Evolutionary conservation across 257 asterid genomes (phyloP).

Genomic region (Eucommia ulmoides): DNA sequence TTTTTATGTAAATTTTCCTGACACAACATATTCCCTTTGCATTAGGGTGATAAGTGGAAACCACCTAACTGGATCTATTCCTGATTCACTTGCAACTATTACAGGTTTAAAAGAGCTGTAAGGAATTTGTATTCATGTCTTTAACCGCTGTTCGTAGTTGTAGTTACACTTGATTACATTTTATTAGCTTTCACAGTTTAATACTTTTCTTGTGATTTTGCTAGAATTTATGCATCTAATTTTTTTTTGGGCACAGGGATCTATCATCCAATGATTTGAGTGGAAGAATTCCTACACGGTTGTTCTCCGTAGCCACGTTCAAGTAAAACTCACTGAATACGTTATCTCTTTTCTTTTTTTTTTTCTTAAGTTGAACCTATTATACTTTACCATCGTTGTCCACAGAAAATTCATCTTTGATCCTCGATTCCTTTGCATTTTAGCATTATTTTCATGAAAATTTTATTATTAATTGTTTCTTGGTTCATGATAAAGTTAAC

Average conservation of each 20-base stretch:
- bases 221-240: not conserved
- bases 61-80: slow-evolving; percentile 43
- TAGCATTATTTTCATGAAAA: too few species aligned
- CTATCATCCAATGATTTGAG: slow-evolving; percentile 63
- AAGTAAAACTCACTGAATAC: slow-evolving; percentile 33
- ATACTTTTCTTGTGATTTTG: not conserved
- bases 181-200: not conserved
- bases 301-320: slow-evolving; percentile 50
- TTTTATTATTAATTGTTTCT: too few species aligned
- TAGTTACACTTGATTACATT: not conserved
- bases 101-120: slow-evolving; percentile 47
- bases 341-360: not conserved
- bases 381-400: too few species aligned
- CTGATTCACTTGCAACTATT: slow-evolving; percentile 43
- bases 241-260: slow-evolving; percentile 38
- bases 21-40: slow-evolving; percentile 1
- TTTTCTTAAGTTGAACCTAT: too few species aligned
- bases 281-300: slow-evolving; percentile 51
- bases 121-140: slow-evolving; percentile 15
- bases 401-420: not conserved
- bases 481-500: too few species aligned
- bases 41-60: slow-evolving; percentile 55
- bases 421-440: not conserved
- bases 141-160: not conserved
- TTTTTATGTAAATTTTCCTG: too few species aligned